These are phyloP conservation scores for Boletus rufocinnamomeus DNA, from an alignment of 768 basidiomycete species.

Conservation along the genomic window DNA sequence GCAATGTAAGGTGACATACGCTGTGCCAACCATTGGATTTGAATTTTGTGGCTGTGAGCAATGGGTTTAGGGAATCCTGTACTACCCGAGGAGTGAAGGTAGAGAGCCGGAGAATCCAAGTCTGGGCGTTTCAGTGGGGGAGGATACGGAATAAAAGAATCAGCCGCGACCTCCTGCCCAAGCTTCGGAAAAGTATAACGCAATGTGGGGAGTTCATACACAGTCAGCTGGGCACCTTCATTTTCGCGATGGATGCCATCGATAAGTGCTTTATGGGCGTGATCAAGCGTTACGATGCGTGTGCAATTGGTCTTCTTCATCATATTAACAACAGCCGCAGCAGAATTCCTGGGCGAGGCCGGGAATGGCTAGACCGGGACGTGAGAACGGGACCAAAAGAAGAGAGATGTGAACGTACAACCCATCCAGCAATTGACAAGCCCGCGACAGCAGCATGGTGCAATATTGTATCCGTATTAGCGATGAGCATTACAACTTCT, in stretches of 20 bases:
- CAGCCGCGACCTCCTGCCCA: constrained; percentile 31
- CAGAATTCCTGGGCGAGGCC: constrained; percentile 44
- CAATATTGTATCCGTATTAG: constrained; percentile 36
- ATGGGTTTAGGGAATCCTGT: constrained; percentile 54
- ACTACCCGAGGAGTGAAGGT: constrained; percentile 54
- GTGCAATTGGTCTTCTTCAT: constrained; percentile 25
- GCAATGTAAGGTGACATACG: constrained; percentile 29
- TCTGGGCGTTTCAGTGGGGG: constrained; percentile 14
- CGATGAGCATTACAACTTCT: constrained; percentile 27
- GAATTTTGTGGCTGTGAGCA: constrained; percentile 34
- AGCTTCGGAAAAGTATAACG: constrained; percentile 43
- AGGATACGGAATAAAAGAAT: constrained; percentile 24
- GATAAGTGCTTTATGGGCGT: constrained; percentile 22
- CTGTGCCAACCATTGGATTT: constrained; percentile 38
- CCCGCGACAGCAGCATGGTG: constrained; percentile 37
- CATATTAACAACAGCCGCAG: constrained; percentile 38
- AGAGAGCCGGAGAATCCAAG: constrained; percentile 40
- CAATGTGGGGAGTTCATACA: constrained; percentile 25
- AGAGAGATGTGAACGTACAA: constrained; percentile 31
- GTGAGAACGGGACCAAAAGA: constrained; percentile 28
- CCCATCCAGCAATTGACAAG: constrained; percentile 42
- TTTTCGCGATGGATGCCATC: constrained; percentile 2
- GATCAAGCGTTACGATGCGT: constrained; percentile 21
- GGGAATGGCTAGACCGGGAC: constrained; percentile 33
- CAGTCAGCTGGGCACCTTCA: neutral